Evolutionary conservation across 306 rosid genomes (phyloP), one percentile per base, ranked within the genome.

Genomic region (Cicer yamashitae): DNA sequence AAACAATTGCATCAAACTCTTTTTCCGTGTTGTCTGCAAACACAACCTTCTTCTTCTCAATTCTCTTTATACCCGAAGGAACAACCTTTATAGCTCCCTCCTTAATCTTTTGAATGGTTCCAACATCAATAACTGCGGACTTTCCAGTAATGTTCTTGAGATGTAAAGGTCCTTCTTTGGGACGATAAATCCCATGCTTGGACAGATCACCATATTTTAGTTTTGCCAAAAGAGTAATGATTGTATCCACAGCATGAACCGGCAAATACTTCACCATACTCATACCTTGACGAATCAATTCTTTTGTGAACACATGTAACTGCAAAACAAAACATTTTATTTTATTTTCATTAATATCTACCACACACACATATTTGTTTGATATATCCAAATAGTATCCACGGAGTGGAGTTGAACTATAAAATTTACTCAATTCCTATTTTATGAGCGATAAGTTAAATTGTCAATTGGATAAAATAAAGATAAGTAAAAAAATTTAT

Each of bases 41-140:
- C 0, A 48, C 8, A 18, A 88, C 81, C 18, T 57, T 68, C 8
- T 73, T 75, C 14, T 81, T 79, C 64, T 87, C 77, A 11, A 88
- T 83, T 43, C 40, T 88, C 37, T 5, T 2, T 43, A 90, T 77
- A 40, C 40, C 50, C 0, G 77, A 62, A 37, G 87, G 87, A 15
- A 90, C 25, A 62, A 90, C 89, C 91, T 84, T 53, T 3, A 91
- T 85, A 12, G 66, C 48, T 38, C 88, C 88, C 0, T 50, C 59
- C 34, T 59, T 77, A 38, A 91, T 88, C 79, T 70, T 87, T 17
- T 1, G 11, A 15, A 85, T 9, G 13, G 87, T 76, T 13, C 96
- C 93, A 44, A 86, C 87, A 8, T 90, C 93, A 11, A 90, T 37
- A 41, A 87, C 78, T 0, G 87, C 84, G 30, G 89, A 44, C 7